Percentiles rank a stretch among this genome's conserved stretches.
Conservation (phyloP, 257 asterid species). For the Avicennia marina region DNA sequence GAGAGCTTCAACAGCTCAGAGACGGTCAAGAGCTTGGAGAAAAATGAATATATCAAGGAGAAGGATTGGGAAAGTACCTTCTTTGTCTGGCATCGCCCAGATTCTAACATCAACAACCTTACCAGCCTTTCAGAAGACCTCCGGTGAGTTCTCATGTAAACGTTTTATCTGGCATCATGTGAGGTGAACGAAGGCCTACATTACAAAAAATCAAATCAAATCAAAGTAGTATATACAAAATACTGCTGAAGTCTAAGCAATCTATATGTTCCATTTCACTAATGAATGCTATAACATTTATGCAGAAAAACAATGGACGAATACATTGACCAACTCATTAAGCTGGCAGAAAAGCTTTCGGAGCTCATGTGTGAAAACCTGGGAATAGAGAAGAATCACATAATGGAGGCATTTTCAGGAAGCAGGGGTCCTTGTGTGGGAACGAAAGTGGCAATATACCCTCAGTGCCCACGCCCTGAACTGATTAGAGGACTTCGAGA, state of each 20-base stretch:
- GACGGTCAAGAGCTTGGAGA: conserved; percentile 45
- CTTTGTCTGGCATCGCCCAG: conserved; percentile 70
- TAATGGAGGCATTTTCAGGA: conserved; percentile 64
- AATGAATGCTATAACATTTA: no score
- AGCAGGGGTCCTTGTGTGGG: conserved; percentile 62
- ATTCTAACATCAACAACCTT: conserved; percentile 50
- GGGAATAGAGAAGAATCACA: conserved; percentile 47
- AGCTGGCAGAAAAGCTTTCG: conserved; percentile 67
- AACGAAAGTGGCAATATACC: conserved; percentile 78
- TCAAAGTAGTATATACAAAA: neutral
- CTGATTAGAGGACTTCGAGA: conserved; percentile 81
- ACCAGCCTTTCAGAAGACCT: conserved; percentile 46
- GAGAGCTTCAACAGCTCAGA: conserved; percentile 43
- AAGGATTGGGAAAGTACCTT: conserved; percentile 79
- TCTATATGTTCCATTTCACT: no score
- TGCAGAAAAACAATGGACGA: no score
- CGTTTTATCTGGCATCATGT: no score
- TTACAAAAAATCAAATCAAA: neutral
- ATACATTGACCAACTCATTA: conserved; percentile 19
- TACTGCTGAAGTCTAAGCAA: no score
- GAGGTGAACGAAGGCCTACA: no score
- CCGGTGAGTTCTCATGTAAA: conserved; percentile 51
- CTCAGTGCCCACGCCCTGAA: conserved; percentile 62
- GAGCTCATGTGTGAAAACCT: conserved; percentile 76
- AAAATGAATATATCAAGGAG: conserved; percentile 26